These are phyloP conservation scores for Taphrina populina DNA, from an alignment of 1,139 yeast genomes.

Conservation along the genomic window DNA sequence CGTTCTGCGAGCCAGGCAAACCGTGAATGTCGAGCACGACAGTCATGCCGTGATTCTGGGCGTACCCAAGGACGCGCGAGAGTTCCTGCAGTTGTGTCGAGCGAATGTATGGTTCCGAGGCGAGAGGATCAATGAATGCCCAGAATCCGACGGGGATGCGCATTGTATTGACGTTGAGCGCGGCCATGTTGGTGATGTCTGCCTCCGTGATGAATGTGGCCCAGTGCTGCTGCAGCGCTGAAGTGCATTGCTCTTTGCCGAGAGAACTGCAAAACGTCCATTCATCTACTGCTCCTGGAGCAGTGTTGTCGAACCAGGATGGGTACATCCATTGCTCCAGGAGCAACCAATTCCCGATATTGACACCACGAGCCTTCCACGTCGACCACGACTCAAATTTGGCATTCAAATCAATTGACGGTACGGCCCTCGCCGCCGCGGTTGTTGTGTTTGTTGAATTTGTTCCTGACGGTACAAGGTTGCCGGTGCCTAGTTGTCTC, in stretches of 20 bases:
- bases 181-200: slow-evolving; percentile 64
- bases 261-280: slow-evolving; percentile 63
- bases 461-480: neutral
- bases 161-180: slow-evolving; percentile 66
- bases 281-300: slow-evolving; percentile 65
- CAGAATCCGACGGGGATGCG: slow-evolving; percentile 95
- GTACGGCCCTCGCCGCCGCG: no score
- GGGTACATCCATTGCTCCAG: slow-evolving; percentile 33
- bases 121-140: slow-evolving; percentile 66
- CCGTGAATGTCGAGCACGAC: slow-evolving; percentile 95
- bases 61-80: slow-evolving; percentile 77
- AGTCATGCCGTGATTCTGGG: slow-evolving; percentile 59
- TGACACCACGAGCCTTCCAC: slow-evolving; percentile 59
- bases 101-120: slow-evolving; percentile 78
- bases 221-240: slow-evolving; percentile 71
- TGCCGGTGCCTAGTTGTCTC: neutral
- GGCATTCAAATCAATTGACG: slow-evolving; percentile 16
- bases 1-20: slow-evolving; percentile 93
- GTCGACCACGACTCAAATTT: slow-evolving; percentile 22
- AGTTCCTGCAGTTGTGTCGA: slow-evolving; percentile 70
- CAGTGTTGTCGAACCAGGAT: slow-evolving; percentile 25
- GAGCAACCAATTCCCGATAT: slow-evolving; percentile 86
- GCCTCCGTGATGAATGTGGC: slow-evolving; percentile 65
- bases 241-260: slow-evolving; percentile 60
- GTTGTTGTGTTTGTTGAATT: neutral